Evolutionary conservation across 179 eudicot species (phyloP).

Genomic region (Silene coronaria): DNA sequence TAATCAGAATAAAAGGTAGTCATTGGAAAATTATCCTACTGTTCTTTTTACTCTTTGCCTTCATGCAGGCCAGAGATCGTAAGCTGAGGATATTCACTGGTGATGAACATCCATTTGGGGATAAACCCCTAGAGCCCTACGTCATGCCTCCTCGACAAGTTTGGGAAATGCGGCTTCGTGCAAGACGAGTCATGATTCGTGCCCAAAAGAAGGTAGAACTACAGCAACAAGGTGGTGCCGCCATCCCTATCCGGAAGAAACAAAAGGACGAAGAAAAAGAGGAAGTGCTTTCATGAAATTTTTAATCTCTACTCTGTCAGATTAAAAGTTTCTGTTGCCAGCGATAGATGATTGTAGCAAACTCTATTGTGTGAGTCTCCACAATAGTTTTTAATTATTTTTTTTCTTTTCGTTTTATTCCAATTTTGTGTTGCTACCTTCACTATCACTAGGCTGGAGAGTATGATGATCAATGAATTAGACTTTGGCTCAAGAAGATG

Average conservation of each 20-base stretch:
- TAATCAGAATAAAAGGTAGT: too few species aligned
- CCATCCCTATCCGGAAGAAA: conserved; percentile 38
- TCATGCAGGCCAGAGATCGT: conserved; percentile 75
- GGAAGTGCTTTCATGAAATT: conserved; percentile 33
- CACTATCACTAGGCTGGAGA: neutral
- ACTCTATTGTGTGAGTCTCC: conserved; percentile 1
- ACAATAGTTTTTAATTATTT: neutral
- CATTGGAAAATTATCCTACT: neutral
- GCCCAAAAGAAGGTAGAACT: conserved; percentile 74
- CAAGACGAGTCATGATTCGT: conserved; percentile 77
- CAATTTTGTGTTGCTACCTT: neutral
- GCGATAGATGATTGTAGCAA: neutral
- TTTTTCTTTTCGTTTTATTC: neutral
- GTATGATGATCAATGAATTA: neutral
- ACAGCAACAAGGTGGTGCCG: conserved; percentile 37
- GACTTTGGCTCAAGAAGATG: neutral
- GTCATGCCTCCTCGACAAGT: conserved; percentile 85
- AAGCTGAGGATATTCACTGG: conserved; percentile 84
- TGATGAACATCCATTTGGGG: conserved; percentile 82
- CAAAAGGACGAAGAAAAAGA: conserved; percentile 33
- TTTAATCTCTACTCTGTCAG: conserved; percentile 8
- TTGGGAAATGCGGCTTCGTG: conserved; percentile 89
- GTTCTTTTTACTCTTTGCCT: conserved; percentile 1
- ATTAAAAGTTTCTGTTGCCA: neutral
- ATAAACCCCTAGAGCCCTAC: conserved; percentile 68